Percentiles rank a stretch among this genome's conserved stretches.
Evolutionary conservation across 2,329 filamentous ascomycete species (phyloP).

Genomic region (Penicillium olsonii): DNA sequence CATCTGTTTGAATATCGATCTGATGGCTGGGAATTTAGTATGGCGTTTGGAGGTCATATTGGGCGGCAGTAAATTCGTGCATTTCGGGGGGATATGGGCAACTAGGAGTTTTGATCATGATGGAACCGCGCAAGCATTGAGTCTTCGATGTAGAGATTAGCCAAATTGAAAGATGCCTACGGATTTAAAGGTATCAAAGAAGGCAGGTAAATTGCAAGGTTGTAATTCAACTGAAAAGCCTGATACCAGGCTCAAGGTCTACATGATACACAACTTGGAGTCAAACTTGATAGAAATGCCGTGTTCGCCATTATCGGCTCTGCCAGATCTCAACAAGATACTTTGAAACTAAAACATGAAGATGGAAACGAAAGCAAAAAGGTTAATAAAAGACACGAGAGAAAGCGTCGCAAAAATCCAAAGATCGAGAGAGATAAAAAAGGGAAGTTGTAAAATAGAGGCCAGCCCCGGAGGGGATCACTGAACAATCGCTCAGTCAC

Average conservation of each 20-base stretch:
- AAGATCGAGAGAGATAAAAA: background rate
- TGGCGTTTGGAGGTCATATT: slow-evolving; percentile 2
- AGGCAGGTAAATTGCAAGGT: background rate
- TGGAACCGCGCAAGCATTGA: too few species aligned
- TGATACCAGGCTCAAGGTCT: background rate
- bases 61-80: background rate
- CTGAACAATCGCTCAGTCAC: slow-evolving; percentile 25
- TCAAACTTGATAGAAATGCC: background rate
- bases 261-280: background rate
- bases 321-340: slow-evolving; percentile 17
- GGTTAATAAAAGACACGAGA: background rate
- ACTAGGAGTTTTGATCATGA: too few species aligned
- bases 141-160: background rate
- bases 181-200: background rate
- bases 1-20: slow-evolving; percentile 14
- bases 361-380: slow-evolving; percentile 1
- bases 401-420: background rate
- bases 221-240: too few species aligned
- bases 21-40: background rate
- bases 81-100: too few species aligned
- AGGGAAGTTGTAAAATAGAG: too few species aligned
- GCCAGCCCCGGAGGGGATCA: background rate
- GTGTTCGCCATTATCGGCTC: slow-evolving; percentile 15
- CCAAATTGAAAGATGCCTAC: background rate
- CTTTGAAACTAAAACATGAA: slow-evolving; percentile 8